These are phyloP conservation scores for Mortierella sp. DNA, from an alignment of 371 early-diverging fungal genomes.

Conservation along the genomic window DNA sequence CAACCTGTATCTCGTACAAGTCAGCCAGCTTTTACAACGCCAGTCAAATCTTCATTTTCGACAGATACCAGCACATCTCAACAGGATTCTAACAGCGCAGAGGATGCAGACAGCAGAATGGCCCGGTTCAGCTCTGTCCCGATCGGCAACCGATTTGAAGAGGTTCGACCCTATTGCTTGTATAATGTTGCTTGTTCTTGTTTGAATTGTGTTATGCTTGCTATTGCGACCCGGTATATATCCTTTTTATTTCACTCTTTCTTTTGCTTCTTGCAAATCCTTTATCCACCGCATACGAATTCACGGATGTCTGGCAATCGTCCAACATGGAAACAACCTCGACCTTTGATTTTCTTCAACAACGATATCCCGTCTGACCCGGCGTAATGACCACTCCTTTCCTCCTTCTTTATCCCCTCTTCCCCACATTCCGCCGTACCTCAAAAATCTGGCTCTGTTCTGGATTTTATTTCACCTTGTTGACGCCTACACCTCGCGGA, in stretches of 20 bases:
- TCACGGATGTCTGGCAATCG: background rate
- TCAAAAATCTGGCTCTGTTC: too few relatives aligned
- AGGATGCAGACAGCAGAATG: slow-evolving; percentile 48
- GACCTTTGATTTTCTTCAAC: background rate
- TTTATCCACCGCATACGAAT: background rate
- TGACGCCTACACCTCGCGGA: background rate
- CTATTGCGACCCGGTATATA: background rate
- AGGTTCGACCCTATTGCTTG: slow-evolving; percentile 27
- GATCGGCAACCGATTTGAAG: slow-evolving; percentile 38
- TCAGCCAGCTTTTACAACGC: background rate
- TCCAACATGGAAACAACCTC: background rate
- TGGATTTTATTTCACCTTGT: background rate
- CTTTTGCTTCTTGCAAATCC: background rate
- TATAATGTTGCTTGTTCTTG: background rate
- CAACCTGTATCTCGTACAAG: background rate
- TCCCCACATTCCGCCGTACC: background rate
- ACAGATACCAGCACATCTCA: background rate
- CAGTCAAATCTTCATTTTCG: background rate
- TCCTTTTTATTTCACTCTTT: slow-evolving; percentile 4
- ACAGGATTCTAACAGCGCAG: slow-evolving; percentile 1
- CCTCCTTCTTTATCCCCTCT: background rate
- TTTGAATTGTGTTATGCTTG: background rate
- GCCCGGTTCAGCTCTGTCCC: slow-evolving; percentile 39
- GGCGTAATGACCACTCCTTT: slow-evolving; percentile 9
- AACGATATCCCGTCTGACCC: slow-evolving; percentile 7